phyloP scores from a whole-genome alignment of 2,329 filamentous ascomycete species.

The Beauveria sp. region DNA sequence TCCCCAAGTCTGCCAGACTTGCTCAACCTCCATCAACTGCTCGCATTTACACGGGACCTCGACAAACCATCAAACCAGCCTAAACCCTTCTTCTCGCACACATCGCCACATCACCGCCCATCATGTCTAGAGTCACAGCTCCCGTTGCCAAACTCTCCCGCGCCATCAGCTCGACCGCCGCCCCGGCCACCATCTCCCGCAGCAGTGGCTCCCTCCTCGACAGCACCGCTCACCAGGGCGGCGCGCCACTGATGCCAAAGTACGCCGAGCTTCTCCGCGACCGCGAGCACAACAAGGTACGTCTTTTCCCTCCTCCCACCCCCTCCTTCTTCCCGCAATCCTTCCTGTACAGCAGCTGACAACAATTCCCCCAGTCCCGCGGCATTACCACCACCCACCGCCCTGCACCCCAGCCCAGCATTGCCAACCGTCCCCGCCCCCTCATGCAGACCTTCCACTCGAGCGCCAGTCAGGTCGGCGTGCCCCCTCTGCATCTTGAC shows the following conservation, averaged over 20 bases:
- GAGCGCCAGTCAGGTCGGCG: constrained; percentile 36
- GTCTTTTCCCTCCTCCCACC: constrained; percentile 14
- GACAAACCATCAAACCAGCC: neutral
- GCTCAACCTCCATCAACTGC: neutral
- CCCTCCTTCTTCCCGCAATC: neutral
- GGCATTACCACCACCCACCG: constrained; percentile 40
- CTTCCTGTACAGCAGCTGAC: constrained; percentile 2
- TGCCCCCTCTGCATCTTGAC: constrained; percentile 38
- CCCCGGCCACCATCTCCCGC: constrained; percentile 31
- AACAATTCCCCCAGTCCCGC: constrained; percentile 22
- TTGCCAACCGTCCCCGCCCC: constrained; percentile 40
- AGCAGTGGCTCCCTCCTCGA: constrained; percentile 27
- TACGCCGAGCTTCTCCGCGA: constrained; percentile 38
- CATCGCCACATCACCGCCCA: constrained; percentile 6
- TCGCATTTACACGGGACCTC: neutral
- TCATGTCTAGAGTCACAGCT: constrained; percentile 43
- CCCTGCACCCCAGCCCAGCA: constrained; percentile 36
- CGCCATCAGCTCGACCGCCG: constrained; percentile 26
- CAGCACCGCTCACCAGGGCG: constrained; percentile 26
- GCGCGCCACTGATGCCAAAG: constrained; percentile 36
- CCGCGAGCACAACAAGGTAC: constrained; percentile 36
- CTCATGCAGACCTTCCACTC: constrained; percentile 58
- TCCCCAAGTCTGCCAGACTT: neutral
- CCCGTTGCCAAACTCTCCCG: constrained; percentile 42
- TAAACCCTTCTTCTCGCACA: neutral